Conservation (phyloP, 2,329 filamentous ascomycete species). For the Trichoderma koningiopsis region DNA sequence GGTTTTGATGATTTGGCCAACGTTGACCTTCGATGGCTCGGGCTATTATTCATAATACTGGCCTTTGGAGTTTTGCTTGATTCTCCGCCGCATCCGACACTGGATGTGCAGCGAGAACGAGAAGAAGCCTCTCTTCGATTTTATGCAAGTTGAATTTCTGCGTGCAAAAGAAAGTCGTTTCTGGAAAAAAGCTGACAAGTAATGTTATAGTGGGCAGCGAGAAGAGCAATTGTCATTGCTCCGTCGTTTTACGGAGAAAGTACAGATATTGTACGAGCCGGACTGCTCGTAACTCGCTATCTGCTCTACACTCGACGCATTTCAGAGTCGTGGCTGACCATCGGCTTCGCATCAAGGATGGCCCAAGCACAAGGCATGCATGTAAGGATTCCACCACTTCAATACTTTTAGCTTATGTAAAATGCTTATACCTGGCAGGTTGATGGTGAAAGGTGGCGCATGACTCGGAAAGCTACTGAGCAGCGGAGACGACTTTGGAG, state of each 20-base stretch:
- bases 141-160: not conserved
- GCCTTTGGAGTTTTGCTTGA: slow-evolving; percentile 14
- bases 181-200: not conserved
- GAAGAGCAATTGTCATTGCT: slow-evolving; percentile 19
- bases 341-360: slow-evolving; percentile 17
- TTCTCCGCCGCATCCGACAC: not conserved
- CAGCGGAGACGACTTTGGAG: slow-evolving; percentile 14
- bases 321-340: slow-evolving; percentile 12
- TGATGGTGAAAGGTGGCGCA: slow-evolving; percentile 11
- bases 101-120: slow-evolving; percentile 13
- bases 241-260: slow-evolving; percentile 14
- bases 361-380: slow-evolving; percentile 19
- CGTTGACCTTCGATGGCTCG: slow-evolving; percentile 12
- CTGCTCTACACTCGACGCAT: slow-evolving; percentile 5
- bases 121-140: slow-evolving; percentile 16
- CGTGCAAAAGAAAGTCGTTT: not conserved
- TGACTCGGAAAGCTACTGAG: slow-evolving; percentile 3
- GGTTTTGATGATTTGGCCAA: slow-evolving; percentile 15
- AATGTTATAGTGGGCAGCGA: not conserved
- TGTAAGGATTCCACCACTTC: not conserved
- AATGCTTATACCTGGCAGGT: not conserved
- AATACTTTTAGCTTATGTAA: not conserved
- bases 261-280: slow-evolving; percentile 16
- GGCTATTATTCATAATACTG: slow-evolving; percentile 15
- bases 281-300: slow-evolving; percentile 15